A percentile compares a stretch with the other conserved stretches of the same genome.
Conservation (phyloP, 2,329 filamentous ascomycete species). For the Cytospora piceae region DNA sequence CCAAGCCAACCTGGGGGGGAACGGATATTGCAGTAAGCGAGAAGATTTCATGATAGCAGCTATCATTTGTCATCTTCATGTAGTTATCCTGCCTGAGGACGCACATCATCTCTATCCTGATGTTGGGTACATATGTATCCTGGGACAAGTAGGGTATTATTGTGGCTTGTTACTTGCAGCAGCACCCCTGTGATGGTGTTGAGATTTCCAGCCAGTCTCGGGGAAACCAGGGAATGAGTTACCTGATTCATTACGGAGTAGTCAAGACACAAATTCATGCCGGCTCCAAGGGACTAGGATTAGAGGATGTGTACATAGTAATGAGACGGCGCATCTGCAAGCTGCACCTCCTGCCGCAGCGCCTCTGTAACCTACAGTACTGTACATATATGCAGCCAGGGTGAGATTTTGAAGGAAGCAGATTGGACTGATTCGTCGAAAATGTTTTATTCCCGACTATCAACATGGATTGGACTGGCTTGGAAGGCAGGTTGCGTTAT, state of each 20-base stretch:
- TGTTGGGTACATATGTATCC: neutral
- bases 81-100: neutral
- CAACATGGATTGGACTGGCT: slow-evolving; percentile 14
- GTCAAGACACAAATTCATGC: neutral
- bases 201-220: neutral
- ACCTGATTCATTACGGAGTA: neutral
- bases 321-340: slow-evolving; percentile 25
- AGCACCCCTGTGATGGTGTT: slow-evolving; percentile 8
- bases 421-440: slow-evolving; percentile 5
- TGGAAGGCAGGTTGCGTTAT: slow-evolving; percentile 18
- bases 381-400: slow-evolving; percentile 15
- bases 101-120: slow-evolving; percentile 5
- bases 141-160: neutral
- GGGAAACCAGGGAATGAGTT: neutral
- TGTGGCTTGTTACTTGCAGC: slow-evolving; percentile 8
- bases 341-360: slow-evolving; percentile 29
- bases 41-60: neutral
- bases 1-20: neutral
- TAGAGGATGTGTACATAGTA: neutral
- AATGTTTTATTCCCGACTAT: neutral
- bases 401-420: neutral
- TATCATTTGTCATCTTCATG: neutral
- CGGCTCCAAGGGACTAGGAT: neutral
- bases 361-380: neutral
- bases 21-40: neutral